These are phyloP conservation scores for Aspergillus conjunctus DNA, from an alignment of 495 filamentous ascomycete species.

Conservation along the genomic window DNA sequence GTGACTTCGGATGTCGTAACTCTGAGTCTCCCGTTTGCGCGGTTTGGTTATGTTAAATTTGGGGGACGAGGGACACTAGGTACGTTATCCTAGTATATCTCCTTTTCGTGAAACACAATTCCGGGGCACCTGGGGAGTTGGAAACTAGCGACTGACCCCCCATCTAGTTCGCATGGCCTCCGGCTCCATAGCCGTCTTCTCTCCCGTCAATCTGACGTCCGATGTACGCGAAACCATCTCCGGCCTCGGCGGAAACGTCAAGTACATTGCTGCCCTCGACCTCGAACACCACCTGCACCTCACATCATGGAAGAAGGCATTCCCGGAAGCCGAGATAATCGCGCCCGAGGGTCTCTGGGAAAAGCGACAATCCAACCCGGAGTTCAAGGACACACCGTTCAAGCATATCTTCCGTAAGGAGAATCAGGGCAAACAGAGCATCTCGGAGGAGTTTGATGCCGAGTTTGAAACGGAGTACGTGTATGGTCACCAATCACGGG, in stretches of 20 bases:
- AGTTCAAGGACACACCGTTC: conserved; percentile 71
- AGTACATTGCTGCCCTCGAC: conserved; percentile 84
- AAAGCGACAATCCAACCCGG: conserved; percentile 70
- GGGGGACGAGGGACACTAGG: conserved; percentile 87
- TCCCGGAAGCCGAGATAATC: conserved; percentile 74
- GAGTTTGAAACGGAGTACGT: conserved; percentile 91
- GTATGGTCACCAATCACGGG: conserved; percentile 75
- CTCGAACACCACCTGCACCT: conserved; percentile 93
- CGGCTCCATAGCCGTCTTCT: conserved; percentile 86
- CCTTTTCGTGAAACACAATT: neutral
- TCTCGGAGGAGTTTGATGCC: conserved; percentile 76
- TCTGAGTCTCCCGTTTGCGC: conserved; percentile 79
- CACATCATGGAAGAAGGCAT: conserved; percentile 77
- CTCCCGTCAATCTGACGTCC: conserved; percentile 78
- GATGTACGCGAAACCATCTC: conserved; percentile 69
- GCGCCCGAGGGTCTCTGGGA: conserved; percentile 84
- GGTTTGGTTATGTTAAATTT: conserved; percentile 77
- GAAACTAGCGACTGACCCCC: conserved; percentile 5
- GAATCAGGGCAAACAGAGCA: conserved; percentile 51
- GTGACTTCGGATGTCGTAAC: conserved; percentile 79
- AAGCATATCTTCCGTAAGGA: conserved; percentile 63
- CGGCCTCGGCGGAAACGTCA: conserved; percentile 68
- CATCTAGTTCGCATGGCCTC: conserved; percentile 70
- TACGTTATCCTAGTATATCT: conserved; percentile 38
- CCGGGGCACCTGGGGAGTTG: too few relatives aligned